Evolutionary conservation across 2,329 filamentous ascomycete species (phyloP).

Genomic region (Pestalotiopsis sp.): DNA sequence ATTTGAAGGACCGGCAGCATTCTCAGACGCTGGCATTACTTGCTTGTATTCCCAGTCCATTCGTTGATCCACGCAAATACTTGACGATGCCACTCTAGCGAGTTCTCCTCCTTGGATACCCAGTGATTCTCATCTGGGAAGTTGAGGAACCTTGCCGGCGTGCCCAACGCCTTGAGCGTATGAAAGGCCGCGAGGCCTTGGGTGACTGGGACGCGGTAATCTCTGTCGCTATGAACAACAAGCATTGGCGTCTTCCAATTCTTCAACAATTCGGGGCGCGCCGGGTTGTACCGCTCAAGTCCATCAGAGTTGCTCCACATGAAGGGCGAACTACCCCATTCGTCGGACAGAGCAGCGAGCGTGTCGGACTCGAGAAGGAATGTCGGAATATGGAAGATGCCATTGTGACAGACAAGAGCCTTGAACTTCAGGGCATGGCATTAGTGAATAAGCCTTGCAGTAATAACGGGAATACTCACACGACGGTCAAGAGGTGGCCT

Average conservation of each 20-base stretch:
- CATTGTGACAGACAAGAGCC: constrained; percentile 57
- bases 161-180: constrained; percentile 17
- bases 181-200: constrained; percentile 35
- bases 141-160: constrained; percentile 22
- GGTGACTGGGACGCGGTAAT: constrained; percentile 56
- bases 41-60: constrained; percentile 5
- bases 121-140: constrained; percentile 23
- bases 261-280: constrained; percentile 44
- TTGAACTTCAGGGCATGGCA: constrained; percentile 43
- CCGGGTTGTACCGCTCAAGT: constrained; percentile 53
- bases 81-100: constrained; percentile 21
- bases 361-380: constrained; percentile 29
- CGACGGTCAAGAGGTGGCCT: constrained; percentile 53
- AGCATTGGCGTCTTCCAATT: constrained; percentile 70
- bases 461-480: constrained; percentile 22
- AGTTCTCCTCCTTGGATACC: constrained; percentile 17
- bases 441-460: background rate
- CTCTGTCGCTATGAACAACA: constrained; percentile 71
- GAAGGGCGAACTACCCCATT: constrained; percentile 45
- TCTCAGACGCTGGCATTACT: background rate
- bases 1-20: background rate
- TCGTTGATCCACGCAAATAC: constrained; percentile 24
- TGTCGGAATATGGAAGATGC: constrained; percentile 38
- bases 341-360: constrained; percentile 18
- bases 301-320: constrained; percentile 49